These are phyloP conservation scores for Inonotus obliquus DNA, from an alignment of 1,284 basidiomycete genomes.

Conservation along the genomic window DNA sequence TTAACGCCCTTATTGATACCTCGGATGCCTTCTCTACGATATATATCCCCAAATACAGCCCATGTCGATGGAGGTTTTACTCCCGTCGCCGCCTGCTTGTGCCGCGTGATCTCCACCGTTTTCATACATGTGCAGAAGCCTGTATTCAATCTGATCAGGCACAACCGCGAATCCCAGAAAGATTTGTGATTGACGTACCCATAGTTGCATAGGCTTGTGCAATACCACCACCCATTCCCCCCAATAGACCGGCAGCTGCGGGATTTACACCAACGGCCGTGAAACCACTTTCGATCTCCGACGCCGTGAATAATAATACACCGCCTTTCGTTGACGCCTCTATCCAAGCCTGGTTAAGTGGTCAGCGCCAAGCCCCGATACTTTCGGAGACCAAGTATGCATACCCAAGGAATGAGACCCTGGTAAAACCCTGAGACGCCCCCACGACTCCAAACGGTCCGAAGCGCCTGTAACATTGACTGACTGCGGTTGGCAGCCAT, in stretches of 20 bases:
- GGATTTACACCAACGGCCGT: constrained; percentile 70
- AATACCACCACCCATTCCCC: constrained; percentile 97
- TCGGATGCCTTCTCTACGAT: constrained; percentile 86
- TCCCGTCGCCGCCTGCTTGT: constrained; percentile 90
- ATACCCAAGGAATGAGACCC: constrained; percentile 96
- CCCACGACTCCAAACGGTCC: constrained; percentile 88
- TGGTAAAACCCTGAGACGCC: constrained; percentile 93
- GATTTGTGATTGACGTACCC: constrained; percentile 56
- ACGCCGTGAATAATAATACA: constrained; percentile 93
- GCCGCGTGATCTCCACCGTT: constrained; percentile 96
- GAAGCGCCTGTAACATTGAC: constrained; percentile 83
- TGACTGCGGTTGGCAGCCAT: constrained; percentile 95
- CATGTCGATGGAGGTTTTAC: constrained; percentile 91
- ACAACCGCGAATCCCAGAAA: neutral
- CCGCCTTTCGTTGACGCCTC: constrained; percentile 99
- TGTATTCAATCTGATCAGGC: constrained; percentile 29
- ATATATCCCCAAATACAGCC: constrained; percentile 93
- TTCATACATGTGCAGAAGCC: constrained; percentile 99
- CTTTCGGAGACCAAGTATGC: constrained; percentile 24
- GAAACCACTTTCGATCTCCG: constrained; percentile 83
- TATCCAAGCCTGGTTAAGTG: constrained; percentile 87
- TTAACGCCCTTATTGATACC: constrained; percentile 99
- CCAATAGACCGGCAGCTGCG: constrained; percentile 83
- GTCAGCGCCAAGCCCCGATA: neutral
- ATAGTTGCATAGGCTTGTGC: constrained; percentile 99